Evolutionary conservation across 371 early-diverging fungal species (phyloP), one percentile per base, ranked within the genome.

Genomic region (Apophysomyces sp.): DNA sequence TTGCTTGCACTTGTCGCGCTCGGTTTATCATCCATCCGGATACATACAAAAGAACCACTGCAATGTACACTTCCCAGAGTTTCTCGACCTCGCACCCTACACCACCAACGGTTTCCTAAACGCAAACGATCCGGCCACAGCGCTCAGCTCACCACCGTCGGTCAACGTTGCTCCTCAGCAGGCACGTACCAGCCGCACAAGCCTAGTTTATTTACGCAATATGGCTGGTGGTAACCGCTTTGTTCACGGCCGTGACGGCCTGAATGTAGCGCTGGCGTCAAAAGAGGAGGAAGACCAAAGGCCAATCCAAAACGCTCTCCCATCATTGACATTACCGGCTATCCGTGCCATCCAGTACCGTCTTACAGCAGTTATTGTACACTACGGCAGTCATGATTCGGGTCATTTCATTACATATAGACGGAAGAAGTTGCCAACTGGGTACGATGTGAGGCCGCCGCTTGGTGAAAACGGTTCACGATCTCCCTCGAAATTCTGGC

Each of bases 381-480:
- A 98, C 61, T 90, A 89, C 63, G 98, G 97, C 4, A 74, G 81
- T 21, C 72, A 71, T 28, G 69, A 69, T 21, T 69, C 69, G 2
- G 69, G 69, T 16, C 69, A 98, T 71, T 98, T 94, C 72, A 87
- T 96, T n/a, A 92, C 95, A 0, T 94, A 91, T 67, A 77, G 95
- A 9, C 82, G 93, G 51, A 87, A 87, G 60, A 78, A 74, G 32
- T 37, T 78, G 21, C 81, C 81, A 26, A 81, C 90, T 27, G 65
- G 76, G 16, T 72, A 75, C 44, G 75, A 76, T 64, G 80, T 74
- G 24, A 59, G 82, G 57, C 68, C 74, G 24, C 77, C 81, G 1
- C 52, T 66, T 1, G 51, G 52, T 27, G 52, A 70, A 21, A 41
- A 32, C n/a, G 77, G 79, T 27, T 73, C 81, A 15, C 71, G 78